Evolutionary conservation across 2,329 filamentous ascomycete species (phyloP).

Genomic region (Ciborinia camelliae): DNA sequence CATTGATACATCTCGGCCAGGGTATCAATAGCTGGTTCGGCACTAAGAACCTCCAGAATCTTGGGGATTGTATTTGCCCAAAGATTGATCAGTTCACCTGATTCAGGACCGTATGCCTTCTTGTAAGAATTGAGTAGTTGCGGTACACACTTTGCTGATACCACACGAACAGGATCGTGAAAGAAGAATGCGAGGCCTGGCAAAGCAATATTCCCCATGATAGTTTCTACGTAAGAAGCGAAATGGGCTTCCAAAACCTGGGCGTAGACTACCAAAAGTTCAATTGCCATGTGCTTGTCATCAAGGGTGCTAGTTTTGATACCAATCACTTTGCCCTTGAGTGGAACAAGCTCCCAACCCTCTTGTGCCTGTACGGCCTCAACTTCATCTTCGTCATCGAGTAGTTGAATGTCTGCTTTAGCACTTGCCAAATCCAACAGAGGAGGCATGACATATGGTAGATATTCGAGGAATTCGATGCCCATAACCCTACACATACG

Average conservation of each 20-base stretch:
- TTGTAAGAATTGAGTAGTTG: conserved; percentile 92
- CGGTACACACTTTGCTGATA: conserved; percentile 90
- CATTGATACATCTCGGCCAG: conserved; percentile 99
- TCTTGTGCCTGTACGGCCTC: conserved; percentile 92
- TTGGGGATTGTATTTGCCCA: conserved; percentile 87
- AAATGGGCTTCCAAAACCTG: conserved; percentile 93
- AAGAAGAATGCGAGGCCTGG: conserved; percentile 97
- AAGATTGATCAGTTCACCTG: conserved; percentile 72
- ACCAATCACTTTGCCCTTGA: conserved; percentile 97
- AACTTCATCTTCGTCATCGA: conserved; percentile 93
- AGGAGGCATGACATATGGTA: conserved; percentile 91
- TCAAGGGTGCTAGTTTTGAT: conserved; percentile 96
- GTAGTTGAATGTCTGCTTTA: conserved; percentile 93
- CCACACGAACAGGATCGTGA: conserved; percentile 93
- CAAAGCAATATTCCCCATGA: conserved; percentile 94
- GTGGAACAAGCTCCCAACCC: conserved; percentile 93
- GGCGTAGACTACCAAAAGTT: conserved; percentile 94
- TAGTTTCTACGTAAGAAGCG: conserved; percentile 84
- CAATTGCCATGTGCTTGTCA: conserved; percentile 99
- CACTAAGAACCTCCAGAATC: conserved; percentile 86
- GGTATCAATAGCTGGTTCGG: conserved; percentile 93
- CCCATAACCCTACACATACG: conserved; percentile 96
- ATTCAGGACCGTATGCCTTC: conserved; percentile 79
- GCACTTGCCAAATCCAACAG: conserved; percentile 86
- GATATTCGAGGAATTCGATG: conserved; percentile 85